Evolutionary conservation across 805 yeast genomes (phyloP), one percentile per base, ranked within the genome.

Genomic region (Scheffersomyces coipomensis): DNA sequence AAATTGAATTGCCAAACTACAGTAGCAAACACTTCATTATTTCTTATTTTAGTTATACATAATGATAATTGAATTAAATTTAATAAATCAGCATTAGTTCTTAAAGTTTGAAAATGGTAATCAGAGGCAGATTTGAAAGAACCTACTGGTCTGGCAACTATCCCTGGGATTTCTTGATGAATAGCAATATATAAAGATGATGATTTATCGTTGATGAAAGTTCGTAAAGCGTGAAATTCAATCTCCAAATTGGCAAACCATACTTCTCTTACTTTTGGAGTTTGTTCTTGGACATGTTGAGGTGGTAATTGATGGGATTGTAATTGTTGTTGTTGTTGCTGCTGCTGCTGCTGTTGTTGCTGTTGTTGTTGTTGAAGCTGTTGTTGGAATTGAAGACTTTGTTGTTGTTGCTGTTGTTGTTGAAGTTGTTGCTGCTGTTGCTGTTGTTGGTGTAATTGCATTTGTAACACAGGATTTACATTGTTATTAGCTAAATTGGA

Each of bases 1-100:
- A 93, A 89, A 62, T 93, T 93, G 68, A 93, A 90, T 60, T 91
- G 97, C 97, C 97, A 93, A n/a, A 97, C 88, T 18, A 88, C 62
- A 0, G 95, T 81, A 30, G 88, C 69, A 19, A 95, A 95, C 33
- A 62, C 48, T 45, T 66, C 71, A 43, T 60, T 58, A 34, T 60
- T 54, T 46, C 56, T 57, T 27, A 66, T 51, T 45, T 67, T 68
- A 13, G 66, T 60, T 3, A 64, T 64, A 48, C 75, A 69, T 35
- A 69, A 56, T 2, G 66, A 57, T 39, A 93, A 75, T 63, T 93
- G 99, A 39, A 93, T 83, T 42, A 93, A 78, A 51, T 84, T 83
- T 49, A 90, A 65, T 40, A 93, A 71, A 61, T 93, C 99, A 3
- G 93, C 86, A 59, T 93, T 93, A 8, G 95, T 75, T 55, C 99